Evolutionary conservation across 768 basidiomycete species (phyloP).

Genomic region (Rhizopogon vulgaris): DNA sequence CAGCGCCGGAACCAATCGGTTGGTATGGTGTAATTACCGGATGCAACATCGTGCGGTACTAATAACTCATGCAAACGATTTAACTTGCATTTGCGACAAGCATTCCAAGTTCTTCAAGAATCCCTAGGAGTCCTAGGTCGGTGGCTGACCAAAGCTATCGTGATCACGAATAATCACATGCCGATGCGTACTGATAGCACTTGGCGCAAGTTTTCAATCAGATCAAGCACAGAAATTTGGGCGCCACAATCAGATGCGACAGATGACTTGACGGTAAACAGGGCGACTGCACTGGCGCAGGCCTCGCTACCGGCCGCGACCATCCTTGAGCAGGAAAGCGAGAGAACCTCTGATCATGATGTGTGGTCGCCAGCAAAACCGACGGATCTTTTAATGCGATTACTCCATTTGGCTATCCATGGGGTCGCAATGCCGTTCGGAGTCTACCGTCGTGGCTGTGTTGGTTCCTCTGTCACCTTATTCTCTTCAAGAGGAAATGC

Average conservation of each 20-base stretch:
- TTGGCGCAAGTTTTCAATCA: background rate
- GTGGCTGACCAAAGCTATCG: no score
- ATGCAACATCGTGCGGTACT: no score
- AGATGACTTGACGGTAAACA: background rate
- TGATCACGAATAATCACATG: background rate
- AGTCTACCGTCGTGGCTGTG: slow-evolving; percentile 21
- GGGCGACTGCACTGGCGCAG: no score
- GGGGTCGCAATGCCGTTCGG: background rate
- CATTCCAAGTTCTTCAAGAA: background rate
- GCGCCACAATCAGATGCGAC: background rate
- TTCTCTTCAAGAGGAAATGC: slow-evolving; percentile 18
- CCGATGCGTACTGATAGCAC: background rate
- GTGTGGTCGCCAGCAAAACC: slow-evolving; percentile 3
- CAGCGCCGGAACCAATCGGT: no score
- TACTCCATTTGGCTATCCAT: background rate
- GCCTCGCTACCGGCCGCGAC: no score
- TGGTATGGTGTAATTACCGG: no score
- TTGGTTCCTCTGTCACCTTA: slow-evolving; percentile 20
- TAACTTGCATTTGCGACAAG: no score
- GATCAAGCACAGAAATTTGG: background rate
- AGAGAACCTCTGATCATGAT: background rate
- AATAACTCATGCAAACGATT: no score
- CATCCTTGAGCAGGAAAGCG: no score
- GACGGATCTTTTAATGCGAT: background rate
- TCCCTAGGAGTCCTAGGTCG: background rate